Base-by-base conservation (phyloP, 2,329 filamentous ascomycete genomes). In the Nannizzia gypsea region DNA sequence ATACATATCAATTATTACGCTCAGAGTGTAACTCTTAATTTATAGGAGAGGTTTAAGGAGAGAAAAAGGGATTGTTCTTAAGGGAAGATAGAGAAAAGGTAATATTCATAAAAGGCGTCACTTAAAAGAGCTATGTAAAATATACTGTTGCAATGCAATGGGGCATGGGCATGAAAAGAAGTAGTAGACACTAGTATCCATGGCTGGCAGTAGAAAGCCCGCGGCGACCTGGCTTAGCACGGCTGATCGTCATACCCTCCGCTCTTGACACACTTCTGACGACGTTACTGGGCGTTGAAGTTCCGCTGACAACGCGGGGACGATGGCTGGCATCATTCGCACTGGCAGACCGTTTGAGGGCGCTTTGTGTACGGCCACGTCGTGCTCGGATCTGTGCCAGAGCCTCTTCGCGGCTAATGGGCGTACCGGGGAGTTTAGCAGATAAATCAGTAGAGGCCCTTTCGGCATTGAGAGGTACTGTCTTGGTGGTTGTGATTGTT, bases 381-480 rank as follows among this genome's bases (percentile, higher is more conserved):
- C 77, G 68, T n/a, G 76, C 76, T 60, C 76, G 68, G 46, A 79
- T 79, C 63, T 78, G 76, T 6, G 77, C 77, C 1, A 79, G 69
- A 1, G 77, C 77, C 61, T 76, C 72, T 67, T 79, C 77, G 20
- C 77, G 73, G 56, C 70, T 74, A 58, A 78, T 72, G 3, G 76
- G 76, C 0, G 73, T 75, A n/a, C 74, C 72, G 1, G 73, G 70
- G 15, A 76, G 63, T 28, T 65, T 65, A 56, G 69, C 63, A 55
- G 65, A 28, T 55, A 44, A 57, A 58, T 68, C 66, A 1, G 62
- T 46, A 15, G 61, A 54, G 44, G 59, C 55, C 11, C 66, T 68
- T 52, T 72, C 72, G 17, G 63, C 57, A 28, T 67, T 70, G 20
- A 72, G 64, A 11, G 71, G 73, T 26, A 71, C 65, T 38, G 66